Conservation (phyloP, 139 green algal species). For the Medakamo hakoo region DNA sequence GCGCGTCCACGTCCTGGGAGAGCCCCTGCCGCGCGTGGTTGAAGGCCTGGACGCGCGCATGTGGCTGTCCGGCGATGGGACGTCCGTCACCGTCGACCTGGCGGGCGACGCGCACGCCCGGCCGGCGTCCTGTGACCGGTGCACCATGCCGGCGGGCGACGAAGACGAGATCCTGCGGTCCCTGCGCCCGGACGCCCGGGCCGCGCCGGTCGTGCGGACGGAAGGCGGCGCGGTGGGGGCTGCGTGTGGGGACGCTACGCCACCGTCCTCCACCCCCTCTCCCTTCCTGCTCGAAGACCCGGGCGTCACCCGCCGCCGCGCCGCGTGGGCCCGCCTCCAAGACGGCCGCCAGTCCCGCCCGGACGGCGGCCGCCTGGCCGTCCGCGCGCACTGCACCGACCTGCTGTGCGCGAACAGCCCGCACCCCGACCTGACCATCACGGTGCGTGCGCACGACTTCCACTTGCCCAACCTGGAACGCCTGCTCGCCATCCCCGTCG, state of each 20-base stretch:
- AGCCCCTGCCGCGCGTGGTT: slow-evolving; percentile 17
- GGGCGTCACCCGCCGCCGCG: neutral
- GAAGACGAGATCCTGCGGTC: neutral
- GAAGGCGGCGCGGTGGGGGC: neutral
- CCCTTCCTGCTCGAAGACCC: neutral
- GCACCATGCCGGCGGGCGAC: slow-evolving; percentile 55
- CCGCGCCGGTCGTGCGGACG: slow-evolving; percentile 2
- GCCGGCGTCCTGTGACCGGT: slow-evolving; percentile 31
- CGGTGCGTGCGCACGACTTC: slow-evolving; percentile 32
- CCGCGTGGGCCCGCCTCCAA: too few species aligned
- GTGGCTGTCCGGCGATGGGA: slow-evolving; percentile 34
- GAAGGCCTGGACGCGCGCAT: slow-evolving; percentile 6
- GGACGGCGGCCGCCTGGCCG: too few species aligned
- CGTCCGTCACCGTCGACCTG: slow-evolving; percentile 36
- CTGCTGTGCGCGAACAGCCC: too few species aligned
- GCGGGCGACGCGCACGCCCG: slow-evolving; percentile 31
- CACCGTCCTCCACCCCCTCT: neutral
- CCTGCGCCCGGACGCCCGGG: slow-evolving; percentile 3
- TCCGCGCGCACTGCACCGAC: too few species aligned
- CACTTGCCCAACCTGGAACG: slow-evolving; percentile 70
- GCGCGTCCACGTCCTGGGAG: slow-evolving; percentile 15
- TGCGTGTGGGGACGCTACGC: neutral
- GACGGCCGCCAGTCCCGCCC: too few species aligned
- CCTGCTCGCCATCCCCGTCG: slow-evolving; percentile 76
- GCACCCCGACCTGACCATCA: too few species aligned